Conservation (phyloP, 2,329 filamentous ascomycete genomes). For the Colletotrichum liaoningense region DNA sequence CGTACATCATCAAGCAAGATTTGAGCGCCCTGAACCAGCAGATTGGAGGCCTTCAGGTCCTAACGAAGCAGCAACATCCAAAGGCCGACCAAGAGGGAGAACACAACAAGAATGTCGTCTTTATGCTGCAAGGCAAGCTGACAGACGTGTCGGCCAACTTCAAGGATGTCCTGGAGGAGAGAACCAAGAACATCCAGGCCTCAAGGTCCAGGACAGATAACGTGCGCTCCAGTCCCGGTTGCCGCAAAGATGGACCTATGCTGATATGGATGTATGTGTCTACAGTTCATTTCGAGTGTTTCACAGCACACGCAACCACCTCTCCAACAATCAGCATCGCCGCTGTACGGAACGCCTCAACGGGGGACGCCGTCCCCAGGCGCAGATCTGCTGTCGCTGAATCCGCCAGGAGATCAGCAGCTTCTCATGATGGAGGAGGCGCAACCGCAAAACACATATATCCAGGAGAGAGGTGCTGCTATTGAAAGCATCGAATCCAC, state of each 20-base stretch:
- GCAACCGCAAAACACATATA: constrained; percentile 86
- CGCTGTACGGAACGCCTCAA: constrained; percentile 84
- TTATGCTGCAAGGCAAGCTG: constrained; percentile 89
- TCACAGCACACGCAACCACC: constrained; percentile 79
- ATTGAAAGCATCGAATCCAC: constrained; percentile 98
- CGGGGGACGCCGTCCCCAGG: constrained; percentile 74
- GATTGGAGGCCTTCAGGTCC: constrained; percentile 83
- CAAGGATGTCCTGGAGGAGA: constrained; percentile 95
- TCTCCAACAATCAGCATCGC: constrained; percentile 81
- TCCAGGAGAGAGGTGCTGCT: constrained; percentile 92
- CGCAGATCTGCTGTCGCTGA: constrained; percentile 83
- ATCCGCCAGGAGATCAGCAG: constrained; percentile 88
- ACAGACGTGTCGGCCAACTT: constrained; percentile 93
- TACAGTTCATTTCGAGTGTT: constrained; percentile 84
- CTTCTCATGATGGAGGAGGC: constrained; percentile 94
- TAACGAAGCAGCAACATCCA: constrained; percentile 83
- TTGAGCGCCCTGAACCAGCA: constrained; percentile 85
- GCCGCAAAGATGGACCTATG: not conserved
- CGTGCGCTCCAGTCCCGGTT: constrained; percentile 17
- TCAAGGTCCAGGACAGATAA: constrained; percentile 93
- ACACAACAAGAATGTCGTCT: constrained; percentile 97
- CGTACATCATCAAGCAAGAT: constrained; percentile 97
- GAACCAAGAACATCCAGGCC: constrained; percentile 98
- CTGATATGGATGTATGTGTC: not conserved
- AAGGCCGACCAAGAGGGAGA: constrained; percentile 85